Evolutionary conservation across 768 basidiomycete species (phyloP).

Genomic region (Tephrocybe rancida): DNA sequence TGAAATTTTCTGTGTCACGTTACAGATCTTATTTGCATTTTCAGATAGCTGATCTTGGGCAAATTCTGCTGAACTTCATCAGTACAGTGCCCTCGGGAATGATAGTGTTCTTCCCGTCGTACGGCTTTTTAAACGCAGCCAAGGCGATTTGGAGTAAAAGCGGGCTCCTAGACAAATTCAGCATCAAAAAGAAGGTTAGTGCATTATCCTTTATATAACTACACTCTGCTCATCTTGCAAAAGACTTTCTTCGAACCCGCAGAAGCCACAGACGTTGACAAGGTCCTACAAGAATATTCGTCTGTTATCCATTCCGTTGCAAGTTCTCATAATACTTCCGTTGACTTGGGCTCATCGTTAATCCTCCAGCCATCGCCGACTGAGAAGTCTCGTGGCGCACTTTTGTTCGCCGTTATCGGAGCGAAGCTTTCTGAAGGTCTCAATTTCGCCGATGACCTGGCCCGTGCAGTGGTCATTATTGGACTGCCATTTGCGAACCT

Average conservation of each 20-base stretch:
- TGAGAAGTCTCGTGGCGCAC: conserved; percentile 59
- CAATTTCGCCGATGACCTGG: conserved; percentile 77
- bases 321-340: not conserved
- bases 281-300: conserved; percentile 73
- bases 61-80: conserved; percentile 78
- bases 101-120: conserved; percentile 94
- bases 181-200: conserved; percentile 74
- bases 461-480: conserved; percentile 83
- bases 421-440: conserved; percentile 96
- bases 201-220: not conserved
- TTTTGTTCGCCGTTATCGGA: conserved; percentile 93
- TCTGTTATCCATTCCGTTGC: conserved; percentile 37
- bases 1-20: no score
- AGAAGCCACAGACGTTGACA: conserved; percentile 70
- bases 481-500: conserved; percentile 95
- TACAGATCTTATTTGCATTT: conserved; percentile 1
- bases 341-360: not conserved
- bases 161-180: conserved; percentile 64
- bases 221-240: not conserved
- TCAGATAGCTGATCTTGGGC: conserved; percentile 82
- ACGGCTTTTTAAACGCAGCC: conserved; percentile 73
- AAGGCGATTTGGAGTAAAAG: conserved; percentile 66
- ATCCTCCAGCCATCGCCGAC: conserved; percentile 12
- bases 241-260: conserved; percentile 92
- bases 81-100: conserved; percentile 83